Base-by-base conservation (phyloP, 371 early-diverging fungal species). In the Rhizomucor miehei region DNA sequence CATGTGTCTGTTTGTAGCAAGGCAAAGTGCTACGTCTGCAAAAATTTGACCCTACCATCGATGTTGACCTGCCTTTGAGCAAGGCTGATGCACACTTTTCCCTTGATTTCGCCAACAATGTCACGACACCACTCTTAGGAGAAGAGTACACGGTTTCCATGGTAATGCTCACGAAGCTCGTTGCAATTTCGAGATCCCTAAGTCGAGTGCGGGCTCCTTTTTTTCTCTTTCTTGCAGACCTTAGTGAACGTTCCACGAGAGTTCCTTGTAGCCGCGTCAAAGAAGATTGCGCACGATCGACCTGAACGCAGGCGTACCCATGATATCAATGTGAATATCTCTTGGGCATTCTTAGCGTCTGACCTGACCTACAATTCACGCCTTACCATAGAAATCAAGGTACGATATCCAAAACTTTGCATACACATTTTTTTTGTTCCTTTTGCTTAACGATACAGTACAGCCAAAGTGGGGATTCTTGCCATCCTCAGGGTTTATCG, bases 391-490 rank as follows among this genome's bases (percentile, higher is more conserved):
- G 79, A 79, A 43, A 25, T 79, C 45, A 79, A 79, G 67, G 79
- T 78, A 64, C 52, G 11, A 17, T 21, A 21, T 14, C 6, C 11
- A 3, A 12, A 8, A 3, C 3, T 6, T 34, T 23, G 43, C 13
- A 4, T n/a, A 29, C 29, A 3, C 29, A 29, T 5, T 17, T 39
- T 17, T 12, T 2, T 13, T 20, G 13, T 48, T 14, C 5, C 8
- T 17, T 3, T 39, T 12, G 6, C 16, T 35, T 35, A 46, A 24
- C 21, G 13, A 49, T 51, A 13, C 3, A 23, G 37, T 45, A 25
- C 54, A 84, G 80, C 85, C 85, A 6, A 85, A 85, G 62, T 85
- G 85, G 81, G 82, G 81, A 17, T 85, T 81, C 50, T 59, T 75
- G 16, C 80, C 85, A 14, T 20, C 20, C 6, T 73, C 77, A 21